A percentile compares a stretch with the other conserved stretches of the same genome.
Conservation (phyloP, 192 early-diverging fungal species). For the Helicostylum pulchrum region DNA sequence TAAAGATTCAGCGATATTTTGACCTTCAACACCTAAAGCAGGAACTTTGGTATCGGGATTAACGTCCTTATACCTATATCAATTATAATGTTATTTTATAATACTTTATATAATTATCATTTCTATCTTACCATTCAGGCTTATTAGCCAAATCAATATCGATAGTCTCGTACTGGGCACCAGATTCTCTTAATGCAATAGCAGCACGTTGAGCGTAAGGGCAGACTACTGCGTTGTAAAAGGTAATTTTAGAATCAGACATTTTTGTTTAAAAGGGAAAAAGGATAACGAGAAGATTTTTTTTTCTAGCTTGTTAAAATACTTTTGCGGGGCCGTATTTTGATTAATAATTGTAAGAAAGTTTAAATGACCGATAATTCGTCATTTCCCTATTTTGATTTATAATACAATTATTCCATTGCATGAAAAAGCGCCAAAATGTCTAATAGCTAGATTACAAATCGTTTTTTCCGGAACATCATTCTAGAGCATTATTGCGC, state of each 20-base stretch:
- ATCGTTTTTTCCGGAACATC: too few species aligned
- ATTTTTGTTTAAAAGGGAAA: background rate
- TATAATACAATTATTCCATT: too few species aligned
- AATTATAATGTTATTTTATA: background rate
- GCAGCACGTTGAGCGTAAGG: slow-evolving; percentile 70
- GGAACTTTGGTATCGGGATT: slow-evolving; percentile 73
- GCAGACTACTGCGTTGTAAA: slow-evolving; percentile 57
- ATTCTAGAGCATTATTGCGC: too few species aligned
- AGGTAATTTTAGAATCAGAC: slow-evolving; percentile 39
- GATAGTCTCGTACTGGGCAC: slow-evolving; percentile 48
- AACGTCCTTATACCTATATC: slow-evolving; percentile 46
- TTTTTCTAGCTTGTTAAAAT: too few species aligned
- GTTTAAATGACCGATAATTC: too few species aligned
- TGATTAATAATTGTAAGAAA: too few species aligned
- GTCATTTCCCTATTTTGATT: too few species aligned
- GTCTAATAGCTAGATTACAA: too few species aligned
- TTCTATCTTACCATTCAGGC: slow-evolving; percentile 50
- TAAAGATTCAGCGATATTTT: slow-evolving; percentile 60
- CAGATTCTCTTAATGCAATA: slow-evolving; percentile 57
- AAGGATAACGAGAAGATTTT: too few species aligned
- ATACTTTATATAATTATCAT: background rate
- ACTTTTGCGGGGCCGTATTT: too few species aligned
- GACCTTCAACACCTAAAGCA: slow-evolving; percentile 52
- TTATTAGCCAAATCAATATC: slow-evolving; percentile 66
- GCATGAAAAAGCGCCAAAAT: too few species aligned